These are phyloP conservation scores for Ceratocystis albifundus DNA, from an alignment of 2,329 filamentous ascomycete species.

Conservation along the genomic window DNA sequence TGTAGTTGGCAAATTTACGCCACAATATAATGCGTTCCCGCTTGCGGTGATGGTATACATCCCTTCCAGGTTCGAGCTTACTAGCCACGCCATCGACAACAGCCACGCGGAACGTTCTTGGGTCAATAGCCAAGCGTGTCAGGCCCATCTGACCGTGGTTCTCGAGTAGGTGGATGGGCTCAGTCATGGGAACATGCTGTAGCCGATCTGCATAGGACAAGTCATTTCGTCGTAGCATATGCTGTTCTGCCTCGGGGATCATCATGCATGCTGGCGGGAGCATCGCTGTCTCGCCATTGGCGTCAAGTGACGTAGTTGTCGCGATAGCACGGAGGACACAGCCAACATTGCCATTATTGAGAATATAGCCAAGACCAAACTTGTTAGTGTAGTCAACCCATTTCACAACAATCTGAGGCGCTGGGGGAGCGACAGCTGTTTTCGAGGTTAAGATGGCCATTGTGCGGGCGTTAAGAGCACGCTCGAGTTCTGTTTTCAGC, in stretches of 20 bases:
- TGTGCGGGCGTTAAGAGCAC: conserved; percentile 50
- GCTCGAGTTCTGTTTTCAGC: conserved; percentile 50
- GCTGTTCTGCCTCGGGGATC: conserved; percentile 58
- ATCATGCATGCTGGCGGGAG: conserved; percentile 61
- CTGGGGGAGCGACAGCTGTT: conserved; percentile 41
- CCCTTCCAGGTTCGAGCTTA: conserved; percentile 51
- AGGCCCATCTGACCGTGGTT: conserved; percentile 56
- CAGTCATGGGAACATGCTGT: conserved; percentile 53
- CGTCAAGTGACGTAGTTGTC: conserved; percentile 32
- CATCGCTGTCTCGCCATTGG: conserved; percentile 37
- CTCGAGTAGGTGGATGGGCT: conserved; percentile 60
- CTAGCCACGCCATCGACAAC: conserved; percentile 48
- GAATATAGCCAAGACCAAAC: conserved; percentile 71
- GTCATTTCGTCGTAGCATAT: conserved; percentile 53
- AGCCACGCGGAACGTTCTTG: conserved; percentile 47
- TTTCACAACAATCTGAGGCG: conserved; percentile 58
- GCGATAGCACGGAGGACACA: conserved; percentile 50
- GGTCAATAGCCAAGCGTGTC: conserved; percentile 50
- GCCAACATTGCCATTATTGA: conserved; percentile 70
- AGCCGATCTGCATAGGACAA: conserved; percentile 44
- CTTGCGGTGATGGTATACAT: conserved; percentile 54
- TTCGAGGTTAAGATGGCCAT: conserved; percentile 50
- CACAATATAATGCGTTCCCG: conserved; percentile 54
- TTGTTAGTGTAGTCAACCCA: conserved; percentile 88
- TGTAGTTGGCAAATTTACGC: conserved; percentile 66